phyloP scores from a whole-genome alignment of 2,329 filamentous ascomycete species.

The Pseudocercospora musae region DNA sequence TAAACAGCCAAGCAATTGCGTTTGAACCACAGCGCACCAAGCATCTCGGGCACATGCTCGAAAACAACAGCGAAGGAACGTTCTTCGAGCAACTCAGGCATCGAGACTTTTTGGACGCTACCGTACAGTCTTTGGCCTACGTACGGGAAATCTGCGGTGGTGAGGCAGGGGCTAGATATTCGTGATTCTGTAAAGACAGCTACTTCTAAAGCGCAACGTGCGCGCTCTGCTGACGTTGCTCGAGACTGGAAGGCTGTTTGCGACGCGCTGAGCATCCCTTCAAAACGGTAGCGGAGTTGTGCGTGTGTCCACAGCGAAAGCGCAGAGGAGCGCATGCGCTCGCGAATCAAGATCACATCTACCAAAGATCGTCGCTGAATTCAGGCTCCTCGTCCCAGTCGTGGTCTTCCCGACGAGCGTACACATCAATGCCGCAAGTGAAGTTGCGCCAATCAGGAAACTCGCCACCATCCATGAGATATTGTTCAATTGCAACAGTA shows the following conservation, averaged over 20 bases:
- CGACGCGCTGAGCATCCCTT: no score
- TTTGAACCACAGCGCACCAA: background rate
- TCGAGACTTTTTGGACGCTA: background rate
- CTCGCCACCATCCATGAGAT: background rate
- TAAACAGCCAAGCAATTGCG: background rate
- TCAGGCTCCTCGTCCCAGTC: no score
- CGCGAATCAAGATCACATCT: no score
- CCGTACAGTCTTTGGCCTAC: no score
- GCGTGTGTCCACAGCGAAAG: background rate
- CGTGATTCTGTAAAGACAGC: no score
- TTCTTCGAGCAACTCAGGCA: background rate
- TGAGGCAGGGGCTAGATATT: no score
- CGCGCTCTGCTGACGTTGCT: no score
- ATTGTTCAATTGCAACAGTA: background rate
- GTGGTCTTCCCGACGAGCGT: background rate
- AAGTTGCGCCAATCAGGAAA: background rate
- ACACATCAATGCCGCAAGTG: background rate
- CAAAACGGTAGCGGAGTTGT: no score
- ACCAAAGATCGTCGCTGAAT: no score
- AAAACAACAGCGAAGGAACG: background rate
- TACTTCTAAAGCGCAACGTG: no score
- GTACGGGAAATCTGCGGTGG: no score
- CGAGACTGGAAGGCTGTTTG: no score
- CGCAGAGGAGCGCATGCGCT: background rate
- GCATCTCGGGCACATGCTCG: background rate